A percentile compares a stretch with the other conserved stretches of the same genome.
These are phyloP conservation scores for Camellia lanceoleosa DNA, from an alignment of 148 eudicot species.

Conservation along the genomic window DNA sequence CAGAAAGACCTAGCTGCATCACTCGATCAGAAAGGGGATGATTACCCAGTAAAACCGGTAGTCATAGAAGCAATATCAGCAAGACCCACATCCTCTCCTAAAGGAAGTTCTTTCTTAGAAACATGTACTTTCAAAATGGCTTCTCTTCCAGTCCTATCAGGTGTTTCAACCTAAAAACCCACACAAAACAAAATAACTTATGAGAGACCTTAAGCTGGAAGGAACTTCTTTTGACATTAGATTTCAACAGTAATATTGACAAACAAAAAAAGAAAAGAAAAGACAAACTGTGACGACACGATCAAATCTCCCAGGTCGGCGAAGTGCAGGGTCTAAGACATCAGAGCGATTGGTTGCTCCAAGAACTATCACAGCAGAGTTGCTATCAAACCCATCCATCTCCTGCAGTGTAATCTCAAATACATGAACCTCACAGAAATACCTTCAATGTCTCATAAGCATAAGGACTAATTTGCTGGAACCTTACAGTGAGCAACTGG, in stretches of 20 bases:
- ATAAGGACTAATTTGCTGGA: slow-evolving; percentile 9
- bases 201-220: slow-evolving; percentile 11
- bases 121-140: slow-evolving; percentile 85
- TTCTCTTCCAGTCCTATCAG: slow-evolving; percentile 92
- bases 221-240: neutral
- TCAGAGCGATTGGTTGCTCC: slow-evolving; percentile 97
- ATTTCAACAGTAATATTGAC: neutral
- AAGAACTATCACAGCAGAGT: slow-evolving; percentile 92
- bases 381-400: slow-evolving; percentile 99
- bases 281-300: slow-evolving; percentile 75
- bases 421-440: slow-evolving; percentile 13
- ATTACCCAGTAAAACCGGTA: slow-evolving; percentile 94
- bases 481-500: slow-evolving; percentile 80
- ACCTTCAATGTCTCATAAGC: neutral
- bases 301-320: slow-evolving; percentile 96
- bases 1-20: slow-evolving; percentile 8
- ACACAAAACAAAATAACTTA: slow-evolving; percentile 10
- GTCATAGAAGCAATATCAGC: slow-evolving; percentile 85
- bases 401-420: slow-evolving; percentile 53
- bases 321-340: slow-evolving; percentile 95
- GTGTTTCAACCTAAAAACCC: slow-evolving; percentile 75
- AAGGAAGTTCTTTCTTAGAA: slow-evolving; percentile 85
- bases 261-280: neutral
- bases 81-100: slow-evolving; percentile 70
- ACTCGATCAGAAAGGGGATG: slow-evolving; percentile 3